Evolutionary conservation across 169 alveolate species (phyloP), one percentile per base, ranked within the genome.

Genomic region (Plasmodium relictum): DNA sequence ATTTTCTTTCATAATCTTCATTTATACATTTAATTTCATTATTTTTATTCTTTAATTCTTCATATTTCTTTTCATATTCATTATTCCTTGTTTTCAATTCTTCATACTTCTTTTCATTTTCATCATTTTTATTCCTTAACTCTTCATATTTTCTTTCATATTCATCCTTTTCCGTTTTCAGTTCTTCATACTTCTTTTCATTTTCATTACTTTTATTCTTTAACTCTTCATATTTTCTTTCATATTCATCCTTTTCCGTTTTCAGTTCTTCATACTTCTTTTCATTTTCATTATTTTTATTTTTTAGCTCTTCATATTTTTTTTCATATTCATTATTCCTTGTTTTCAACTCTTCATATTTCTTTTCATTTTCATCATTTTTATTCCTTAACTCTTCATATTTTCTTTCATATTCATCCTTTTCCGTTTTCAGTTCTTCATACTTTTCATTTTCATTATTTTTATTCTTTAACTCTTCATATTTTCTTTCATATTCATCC

Each of bases 281-380:
- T 68, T 68, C 74, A 68, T 45, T 41, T 20, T 68, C 48, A 41
- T 22, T 8, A 16, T 22, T 41, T 44, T 68, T 68, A 16, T 42
- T 44, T 42, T 68, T 44, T 41, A 68, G 6, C 8, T 39, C 18
- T 41, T 68, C 42, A 68, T 18, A 68, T 5, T 74, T 44, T 14
- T 24, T 74, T 9, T 24, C 56, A 42, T 61, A 41, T 42, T 59
- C 41, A 14, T 61, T 45, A 74, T 10, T 61, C 9, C 42, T 26
- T 52, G 37, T 54, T 74, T 74, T 74, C 14, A 54, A 1, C 44
- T 74, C 50, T 10, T 74, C 74, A 62, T 74, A 74, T 9, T 42
- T 74, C 45, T 74, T 52, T 74, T 61, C 6, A n/a, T 14, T 44
- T n/a, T 74, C 48, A n/a, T 22, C 58, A 1, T 73, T 59, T n/a